These are phyloP conservation scores for Rhodotorula graminis DNA, from an alignment of 768 basidiomycete species.

Conservation along the genomic window DNA sequence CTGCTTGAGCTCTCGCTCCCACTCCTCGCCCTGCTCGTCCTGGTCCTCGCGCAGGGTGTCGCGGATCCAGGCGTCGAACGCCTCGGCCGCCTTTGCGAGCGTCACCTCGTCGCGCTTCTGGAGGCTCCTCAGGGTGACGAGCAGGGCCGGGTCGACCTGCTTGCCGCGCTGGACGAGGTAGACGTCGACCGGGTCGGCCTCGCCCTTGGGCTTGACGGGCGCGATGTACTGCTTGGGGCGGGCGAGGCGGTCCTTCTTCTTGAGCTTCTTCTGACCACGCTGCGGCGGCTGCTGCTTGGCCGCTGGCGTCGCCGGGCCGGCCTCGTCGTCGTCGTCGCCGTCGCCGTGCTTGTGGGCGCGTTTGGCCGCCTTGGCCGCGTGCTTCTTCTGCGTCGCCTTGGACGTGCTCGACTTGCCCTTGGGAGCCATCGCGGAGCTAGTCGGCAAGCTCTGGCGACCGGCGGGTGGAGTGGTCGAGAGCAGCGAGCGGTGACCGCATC, in stretches of 20 bases:
- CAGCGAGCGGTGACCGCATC: background rate
- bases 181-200: constrained; percentile 37
- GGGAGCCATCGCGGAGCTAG: background rate
- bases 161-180: constrained; percentile 44
- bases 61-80: constrained; percentile 64
- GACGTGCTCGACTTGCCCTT: constrained; percentile 69
- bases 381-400: constrained; percentile 85
- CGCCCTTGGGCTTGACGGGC: constrained; percentile 52
- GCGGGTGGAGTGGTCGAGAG: background rate
- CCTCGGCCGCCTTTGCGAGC: constrained; percentile 76
- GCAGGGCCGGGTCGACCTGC: constrained; percentile 66
- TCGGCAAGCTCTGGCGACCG: no score
- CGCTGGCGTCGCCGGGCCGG: no score
- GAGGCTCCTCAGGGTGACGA: constrained; percentile 72
- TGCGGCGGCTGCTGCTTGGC: background rate
- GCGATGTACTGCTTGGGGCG: constrained; percentile 80
- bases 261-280: constrained; percentile 40
- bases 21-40: constrained; percentile 50
- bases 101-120: constrained; percentile 88
- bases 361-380: constrained; percentile 63
- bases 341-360: background rate
- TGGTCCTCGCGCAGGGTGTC: constrained; percentile 46
- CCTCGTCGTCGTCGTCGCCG: constrained; percentile 20
- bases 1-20: constrained; percentile 43
- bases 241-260: constrained; percentile 55